phyloP scores from a whole-genome alignment of 768 basidiomycete species.

The Myochromella boudieri region DNA sequence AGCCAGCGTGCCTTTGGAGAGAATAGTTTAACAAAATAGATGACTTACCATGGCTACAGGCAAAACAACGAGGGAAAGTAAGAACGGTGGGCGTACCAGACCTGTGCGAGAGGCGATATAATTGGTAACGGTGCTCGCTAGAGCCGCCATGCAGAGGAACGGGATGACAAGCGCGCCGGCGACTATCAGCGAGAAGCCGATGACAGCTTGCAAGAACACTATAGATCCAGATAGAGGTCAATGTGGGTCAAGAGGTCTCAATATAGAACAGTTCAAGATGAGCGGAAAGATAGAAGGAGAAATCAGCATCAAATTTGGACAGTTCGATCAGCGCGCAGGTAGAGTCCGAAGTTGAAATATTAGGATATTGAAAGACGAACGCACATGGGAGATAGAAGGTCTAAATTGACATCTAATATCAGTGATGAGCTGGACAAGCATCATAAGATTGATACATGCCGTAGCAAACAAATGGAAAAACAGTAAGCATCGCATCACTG shows the following conservation, averaged over 20 bases:
- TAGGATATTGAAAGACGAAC: not conserved
- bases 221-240: too few species aligned
- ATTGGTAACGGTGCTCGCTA: conserved; percentile 19
- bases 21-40: too few species aligned
- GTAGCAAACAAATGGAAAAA: conserved; percentile 25
- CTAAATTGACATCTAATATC: conserved; percentile 14
- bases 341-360: too few species aligned
- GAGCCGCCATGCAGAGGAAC: conserved; percentile 19
- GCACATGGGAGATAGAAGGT: conserved; percentile 25
- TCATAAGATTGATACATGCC: conserved; percentile 15
- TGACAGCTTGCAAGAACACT: conserved; percentile 25
- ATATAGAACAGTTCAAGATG: too few species aligned
- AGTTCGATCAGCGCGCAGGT: conserved; percentile 6
- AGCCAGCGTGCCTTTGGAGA: too few species aligned
- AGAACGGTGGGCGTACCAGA: conserved; percentile 13
- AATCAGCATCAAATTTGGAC: too few species aligned
- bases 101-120: conserved; percentile 14
- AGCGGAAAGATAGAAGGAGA: not conserved
- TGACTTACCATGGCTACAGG: conserved; percentile 21
- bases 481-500: conserved; percentile 19
- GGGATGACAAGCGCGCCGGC: conserved; percentile 24
- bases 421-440: too few species aligned
- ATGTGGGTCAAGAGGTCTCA: too few species aligned
- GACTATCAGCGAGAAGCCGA: conserved; percentile 18
- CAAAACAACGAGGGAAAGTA: conserved; percentile 14